Base-by-base conservation (phyloP, 768 basidiomycete species). In the Rubroboletus pulcherrimus region DNA sequence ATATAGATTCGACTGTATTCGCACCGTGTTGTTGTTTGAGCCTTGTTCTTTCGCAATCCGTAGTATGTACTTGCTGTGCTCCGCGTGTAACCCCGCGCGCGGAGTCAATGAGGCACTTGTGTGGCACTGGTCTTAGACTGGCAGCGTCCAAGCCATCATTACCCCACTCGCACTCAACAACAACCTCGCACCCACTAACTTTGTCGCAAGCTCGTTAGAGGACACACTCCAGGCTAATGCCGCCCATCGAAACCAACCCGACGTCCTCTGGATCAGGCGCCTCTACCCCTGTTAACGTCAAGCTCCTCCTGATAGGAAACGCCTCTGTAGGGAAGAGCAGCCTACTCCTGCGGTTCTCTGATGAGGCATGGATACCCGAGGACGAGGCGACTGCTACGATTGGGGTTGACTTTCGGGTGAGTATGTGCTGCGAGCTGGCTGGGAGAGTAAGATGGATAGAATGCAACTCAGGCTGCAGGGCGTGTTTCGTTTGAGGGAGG, bases 301-400 rank as follows among this genome's bases (percentile, higher is more conserved):
- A 93, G 73, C 79, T 93, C 2, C 80, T 93, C 9, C 78, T 93
- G 33, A 93, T 93, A 48, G 90, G 90, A 35, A 92, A 92, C 66
- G 88, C 89, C 10, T 91, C 89, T 4, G 96, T 98, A 15, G 96
- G 96, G 63, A 91, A 94, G 78, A 92, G 89, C 59, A 93, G 91
- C 63, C 77, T 98, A 14, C 71, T 98, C 4, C 76, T 98, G 9
- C 82, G 96, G n/a, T 98, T 98, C 77, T 94, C 94, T 3, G 95
- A 98, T 68, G 91, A 96, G 73, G 90, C 92, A 64, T 98, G 94
- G 87, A 75, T 98, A 19, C 86, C 91, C 7, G 89, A 92, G 69
- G 93, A 95, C 66, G 93, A 94, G 72, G 84, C 86, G 45, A 90
- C 84, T 59, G 87, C 90, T 30, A 92, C 89, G 26, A 91, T 90